Percentiles rank a stretch among this genome's conserved stretches.
Evolutionary conservation across 352 stramenopile species (phyloP).

Genomic region (Pythium aquatile): DNA sequence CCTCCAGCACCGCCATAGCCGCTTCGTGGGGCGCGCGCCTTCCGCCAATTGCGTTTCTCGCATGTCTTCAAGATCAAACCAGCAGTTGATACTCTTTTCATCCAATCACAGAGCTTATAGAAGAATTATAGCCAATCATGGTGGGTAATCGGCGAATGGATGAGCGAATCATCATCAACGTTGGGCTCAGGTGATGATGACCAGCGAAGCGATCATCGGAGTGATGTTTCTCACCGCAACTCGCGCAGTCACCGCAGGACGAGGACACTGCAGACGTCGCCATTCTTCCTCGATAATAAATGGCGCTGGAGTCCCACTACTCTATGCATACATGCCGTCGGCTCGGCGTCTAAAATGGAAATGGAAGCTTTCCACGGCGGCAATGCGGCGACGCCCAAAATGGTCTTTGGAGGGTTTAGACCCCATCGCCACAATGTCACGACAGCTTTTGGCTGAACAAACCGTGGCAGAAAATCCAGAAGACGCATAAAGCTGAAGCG

Average conservation of each 20-base stretch:
- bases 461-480: not conserved
- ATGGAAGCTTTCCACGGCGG: not conserved
- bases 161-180: not conserved
- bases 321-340: not conserved
- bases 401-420: not conserved
- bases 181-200: not conserved
- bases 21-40: not conserved
- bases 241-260: not conserved
- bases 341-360: not conserved
- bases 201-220: not conserved
- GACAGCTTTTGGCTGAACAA: not conserved
- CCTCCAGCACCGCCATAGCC: slow-evolving; percentile 1
- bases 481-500: not conserved
- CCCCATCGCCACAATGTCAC: not conserved
- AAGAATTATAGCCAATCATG: not conserved
- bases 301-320: not conserved
- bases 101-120: not conserved
- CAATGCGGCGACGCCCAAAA: not conserved
- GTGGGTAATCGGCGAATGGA: no score
- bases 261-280: not conserved
- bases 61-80: slow-evolving; percentile 3
- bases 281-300: not conserved
- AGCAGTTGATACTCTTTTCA: not conserved
- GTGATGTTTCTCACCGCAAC: slow-evolving; percentile 1
- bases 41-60: slow-evolving; percentile 9